Base-by-base conservation (phyloP, 192 early-diverging fungal species). In the Lobosporangium transversale region DNA sequence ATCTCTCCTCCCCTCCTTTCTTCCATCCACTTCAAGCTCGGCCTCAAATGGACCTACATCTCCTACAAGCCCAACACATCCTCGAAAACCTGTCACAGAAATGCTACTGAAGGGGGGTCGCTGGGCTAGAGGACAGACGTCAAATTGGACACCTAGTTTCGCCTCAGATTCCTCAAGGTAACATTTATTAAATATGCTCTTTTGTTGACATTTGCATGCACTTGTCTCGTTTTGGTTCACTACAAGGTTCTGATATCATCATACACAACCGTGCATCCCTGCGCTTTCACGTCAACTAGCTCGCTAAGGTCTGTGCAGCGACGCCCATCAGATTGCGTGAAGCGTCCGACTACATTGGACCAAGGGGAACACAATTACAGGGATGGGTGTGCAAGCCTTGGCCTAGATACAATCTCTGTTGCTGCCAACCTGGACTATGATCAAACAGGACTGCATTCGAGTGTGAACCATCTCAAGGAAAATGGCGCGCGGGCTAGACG, bases 391-490 rank as follows among this genome's bases (percentile, higher is more conserved):
- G 48, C 55, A 4, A 44, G 55, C 40, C 56, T 68, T 5, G 66
- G 56, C 3, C 35, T 68, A 3, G 66, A 56, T 10, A 40, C 21
- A 0, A 23, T 58, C 7, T 68, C 66, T 17, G 55, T 58, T 21
- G 26, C 55, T 44, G 66, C 47, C 4, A 58, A 52, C 24, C 26
- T 50, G 36, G 51, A 42, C 32, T 24, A 36, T 20, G 36, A 24
- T n/a, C 49, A 43, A 20, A 23, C n/a, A 0, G 62, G 50, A 29
- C 33, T 24, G 8, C 50, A 64, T 12, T 51, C 62, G 1, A 64
- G 62, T 37, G 23, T 64, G 33, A 26, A 58, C 44, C 64, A 66
- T 15, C 64, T 66, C 47, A 56, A 58, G 32, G 55, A 35, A 7
- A 58, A 36, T 40, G 64, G 58, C 23, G 53, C 64, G 35, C 37